phyloP scores from a whole-genome alignment of 78 protist species.

The Speleostelium caveatum region DNA sequence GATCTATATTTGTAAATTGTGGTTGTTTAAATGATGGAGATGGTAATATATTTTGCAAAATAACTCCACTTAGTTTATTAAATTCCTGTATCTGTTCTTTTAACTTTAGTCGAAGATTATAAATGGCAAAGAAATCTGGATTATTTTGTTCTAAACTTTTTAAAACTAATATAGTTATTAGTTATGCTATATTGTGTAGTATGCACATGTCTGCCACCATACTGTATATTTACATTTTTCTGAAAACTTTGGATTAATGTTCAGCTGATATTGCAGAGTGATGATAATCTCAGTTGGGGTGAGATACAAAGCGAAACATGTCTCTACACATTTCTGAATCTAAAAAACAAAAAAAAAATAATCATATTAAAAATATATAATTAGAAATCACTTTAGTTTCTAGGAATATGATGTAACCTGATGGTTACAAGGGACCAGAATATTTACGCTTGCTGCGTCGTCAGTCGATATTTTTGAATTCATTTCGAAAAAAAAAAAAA shows the following conservation, averaged over 20 bases:
- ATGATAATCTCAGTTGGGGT: conserved; percentile 62
- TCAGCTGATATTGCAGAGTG: conserved; percentile 45
- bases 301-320: conserved; percentile 46
- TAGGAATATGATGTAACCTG: no score
- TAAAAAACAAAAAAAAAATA: not conserved
- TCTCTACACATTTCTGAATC: conserved; percentile 55
- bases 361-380: no score
- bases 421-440: no score
- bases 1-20: no score
- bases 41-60: not conserved
- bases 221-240: no score
- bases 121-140: conserved; percentile 59
- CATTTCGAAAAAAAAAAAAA: no score
- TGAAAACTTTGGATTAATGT: conserved; percentile 39
- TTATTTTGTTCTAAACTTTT: conserved; percentile 14
- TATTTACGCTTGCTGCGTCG: no score
- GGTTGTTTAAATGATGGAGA: not conserved
- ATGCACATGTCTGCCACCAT: conserved; percentile 10
- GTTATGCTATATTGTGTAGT: not conserved
- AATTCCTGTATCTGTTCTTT: conserved; percentile 64
- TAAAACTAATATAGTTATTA: no score
- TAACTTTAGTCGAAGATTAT: conserved; percentile 47
- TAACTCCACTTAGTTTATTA: conserved; percentile 26
- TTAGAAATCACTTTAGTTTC: no score
- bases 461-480: no score